Base-by-base conservation (phyloP, 2,329 filamentous ascomycete genomes). In the Pseudogymnoascus sp. region DNA sequence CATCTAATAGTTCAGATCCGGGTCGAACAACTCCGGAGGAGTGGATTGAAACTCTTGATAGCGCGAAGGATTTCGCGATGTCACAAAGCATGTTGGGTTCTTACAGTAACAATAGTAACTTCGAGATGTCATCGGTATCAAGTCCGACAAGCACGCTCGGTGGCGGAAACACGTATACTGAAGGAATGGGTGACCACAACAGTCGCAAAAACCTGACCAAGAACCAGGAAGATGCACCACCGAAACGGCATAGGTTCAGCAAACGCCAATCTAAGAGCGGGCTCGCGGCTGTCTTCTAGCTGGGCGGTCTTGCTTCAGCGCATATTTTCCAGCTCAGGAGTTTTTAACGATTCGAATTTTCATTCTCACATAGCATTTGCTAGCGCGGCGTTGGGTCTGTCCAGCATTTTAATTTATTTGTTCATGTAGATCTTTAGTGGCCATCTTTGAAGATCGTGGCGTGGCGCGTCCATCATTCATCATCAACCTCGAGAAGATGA, bases 231-330 rank as follows among this genome's bases (percentile, higher is more conserved):
- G 52, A 59, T 71, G 76, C 37, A 68, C 74, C 15, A 69, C 69
- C 37, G 10, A 85, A 82, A 71, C 76, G 79, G 56, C 84, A 86
- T 66, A 79, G 84, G 56, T 97, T 96, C 74, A 96, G 91, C 75
- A 94, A 94, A 74, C 81, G 92, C 66, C 90, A 96, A 74, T 95
- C 89, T 13, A 95, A 95, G 75, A 96, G 90, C 72, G 92, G 92
- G n/a, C 81, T 96, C 56, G 90, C 90, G 26, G 88, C 92, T 56
- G 88, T 90, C 57, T 96, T 96, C 71, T 95, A 57, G 18, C 18
- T n/a, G 30, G 18, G 9, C 30, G 28, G 30, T 34, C 30, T 35
- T 57, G 30, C 30, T n/a, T 26, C 30, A 35, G 10, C 35, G 55
- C 30, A 23, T 35, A 34, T 35, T 34, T 19, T 57, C 55, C 30